Evolutionary conservation across 805 yeast species (phyloP).

Genomic region (Ogataea minuta): DNA sequence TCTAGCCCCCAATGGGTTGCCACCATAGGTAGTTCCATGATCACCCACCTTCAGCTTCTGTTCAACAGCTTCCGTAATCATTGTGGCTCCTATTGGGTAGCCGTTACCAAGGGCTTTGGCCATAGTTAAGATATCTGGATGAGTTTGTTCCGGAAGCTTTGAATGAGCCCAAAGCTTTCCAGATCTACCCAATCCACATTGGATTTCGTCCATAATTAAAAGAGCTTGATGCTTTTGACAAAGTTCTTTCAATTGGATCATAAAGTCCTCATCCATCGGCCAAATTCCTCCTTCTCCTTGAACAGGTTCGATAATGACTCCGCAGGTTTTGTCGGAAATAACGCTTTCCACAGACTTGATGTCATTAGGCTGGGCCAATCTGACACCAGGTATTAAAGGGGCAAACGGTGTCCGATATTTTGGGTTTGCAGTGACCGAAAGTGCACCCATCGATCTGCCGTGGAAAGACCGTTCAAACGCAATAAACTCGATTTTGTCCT

Average conservation of each 20-base stretch:
- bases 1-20: conserved; percentile 88
- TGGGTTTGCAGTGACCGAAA: conserved; percentile 87
- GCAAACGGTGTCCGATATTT: conserved; percentile 91
- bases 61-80: conserved; percentile 80
- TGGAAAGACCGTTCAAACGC: conserved; percentile 92
- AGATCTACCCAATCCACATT: conserved; percentile 92
- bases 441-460: conserved; percentile 92
- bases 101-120: conserved; percentile 98
- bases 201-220: conserved; percentile 92
- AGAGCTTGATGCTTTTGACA: conserved; percentile 70
- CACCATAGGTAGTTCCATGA: conserved; percentile 98
- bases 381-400: conserved; percentile 89
- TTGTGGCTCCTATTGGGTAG: conserved; percentile 91
- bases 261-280: conserved; percentile 61
- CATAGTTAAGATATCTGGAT: conserved; percentile 90
- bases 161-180: conserved; percentile 94
- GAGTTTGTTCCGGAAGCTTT: conserved; percentile 70
- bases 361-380: conserved; percentile 61
- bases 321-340: conserved; percentile 71
- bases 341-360: conserved; percentile 55
- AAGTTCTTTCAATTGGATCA: conserved; percentile 60
- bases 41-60: conserved; percentile 78
- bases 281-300: conserved; percentile 98
- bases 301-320: conserved; percentile 92
- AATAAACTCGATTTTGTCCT: conserved; percentile 68